Conservation (phyloP, 2,329 filamentous ascomycete species). For the Cytospora schulzeri region DNA sequence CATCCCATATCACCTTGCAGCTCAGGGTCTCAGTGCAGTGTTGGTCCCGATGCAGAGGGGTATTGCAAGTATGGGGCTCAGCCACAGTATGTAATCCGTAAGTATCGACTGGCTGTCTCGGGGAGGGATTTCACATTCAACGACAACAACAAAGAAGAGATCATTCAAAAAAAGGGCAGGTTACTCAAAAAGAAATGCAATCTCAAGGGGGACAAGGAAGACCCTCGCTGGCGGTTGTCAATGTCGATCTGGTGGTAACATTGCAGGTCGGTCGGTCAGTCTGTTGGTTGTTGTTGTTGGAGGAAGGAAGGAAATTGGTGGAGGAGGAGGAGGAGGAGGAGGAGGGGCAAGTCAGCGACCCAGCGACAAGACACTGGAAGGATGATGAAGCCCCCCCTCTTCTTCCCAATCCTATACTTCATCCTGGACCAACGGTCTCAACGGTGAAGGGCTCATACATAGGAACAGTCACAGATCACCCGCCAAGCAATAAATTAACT, state of each 20-base stretch:
- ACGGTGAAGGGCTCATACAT: background rate
- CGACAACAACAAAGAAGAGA: too few relatives aligned
- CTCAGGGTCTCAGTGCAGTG: background rate
- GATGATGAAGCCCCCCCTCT: background rate
- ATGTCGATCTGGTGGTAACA: background rate
- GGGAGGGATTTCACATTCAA: too few relatives aligned
- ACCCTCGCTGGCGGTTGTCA: background rate
- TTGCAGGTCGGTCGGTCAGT: background rate
- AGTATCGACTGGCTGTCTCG: too few relatives aligned
- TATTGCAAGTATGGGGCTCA: background rate
- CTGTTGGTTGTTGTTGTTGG: background rate
- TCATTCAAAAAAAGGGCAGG: too few relatives aligned
- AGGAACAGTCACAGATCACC: background rate
- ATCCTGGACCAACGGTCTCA: background rate
- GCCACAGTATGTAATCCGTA: background rate
- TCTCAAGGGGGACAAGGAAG: background rate
- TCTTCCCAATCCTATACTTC: background rate
- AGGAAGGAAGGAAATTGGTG: background rate
- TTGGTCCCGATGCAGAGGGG: background rate
- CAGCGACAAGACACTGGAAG: background rate
- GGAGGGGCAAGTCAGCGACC: background rate
- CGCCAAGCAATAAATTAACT: conserved; percentile 3
- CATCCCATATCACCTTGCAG: conserved; percentile 1
- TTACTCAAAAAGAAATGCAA: background rate
- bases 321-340: background rate